Evolutionary conservation across 495 filamentous ascomycete genomes (phyloP).

Genomic region (Recurvomyces mirabilis): DNA sequence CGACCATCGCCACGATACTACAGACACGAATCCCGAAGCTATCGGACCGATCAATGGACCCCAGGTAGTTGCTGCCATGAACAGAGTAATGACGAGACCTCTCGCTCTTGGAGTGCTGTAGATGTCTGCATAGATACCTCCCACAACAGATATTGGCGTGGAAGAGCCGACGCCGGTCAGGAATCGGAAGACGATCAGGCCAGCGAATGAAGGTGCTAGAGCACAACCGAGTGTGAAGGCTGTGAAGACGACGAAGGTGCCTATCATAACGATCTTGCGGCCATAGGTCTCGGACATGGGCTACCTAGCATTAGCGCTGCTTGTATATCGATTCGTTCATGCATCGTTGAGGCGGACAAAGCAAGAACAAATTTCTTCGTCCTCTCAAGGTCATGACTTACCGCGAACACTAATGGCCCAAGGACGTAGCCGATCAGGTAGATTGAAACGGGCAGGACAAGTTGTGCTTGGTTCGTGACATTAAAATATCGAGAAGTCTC

Average conservation of each 20-base stretch:
- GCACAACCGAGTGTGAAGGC: constrained; percentile 60
- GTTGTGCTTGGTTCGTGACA: constrained; percentile 42
- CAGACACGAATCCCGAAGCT: constrained; percentile 29
- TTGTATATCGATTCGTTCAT: not conserved
- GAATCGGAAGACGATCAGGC: constrained; percentile 56
- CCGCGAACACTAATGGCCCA: constrained; percentile 39
- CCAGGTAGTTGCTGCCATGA: constrained; percentile 49
- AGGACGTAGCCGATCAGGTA: constrained; percentile 62
- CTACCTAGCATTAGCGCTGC: not conserved
- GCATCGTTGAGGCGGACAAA: too few species aligned
- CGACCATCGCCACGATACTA: constrained; percentile 38
- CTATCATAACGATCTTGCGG: constrained; percentile 49
- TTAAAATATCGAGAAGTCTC: constrained; percentile 48
- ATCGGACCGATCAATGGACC: constrained; percentile 32
- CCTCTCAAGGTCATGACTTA: too few species aligned
- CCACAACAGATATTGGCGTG: constrained; percentile 57
- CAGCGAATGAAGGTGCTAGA: constrained; percentile 54
- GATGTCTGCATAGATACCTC: constrained; percentile 66
- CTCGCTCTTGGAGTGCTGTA: constrained; percentile 47
- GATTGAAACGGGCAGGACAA: constrained; percentile 65
- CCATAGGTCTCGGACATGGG: constrained; percentile 63
- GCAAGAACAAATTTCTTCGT: too few species aligned
- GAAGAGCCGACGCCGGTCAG: constrained; percentile 54
- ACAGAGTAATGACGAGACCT: constrained; percentile 59
- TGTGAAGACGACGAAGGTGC: constrained; percentile 51